Percentiles rank a stretch among this genome's conserved stretches.
These are phyloP conservation scores for Suillus brevipes DNA, from an alignment of 768 basidiomycete species.

Conservation along the genomic window DNA sequence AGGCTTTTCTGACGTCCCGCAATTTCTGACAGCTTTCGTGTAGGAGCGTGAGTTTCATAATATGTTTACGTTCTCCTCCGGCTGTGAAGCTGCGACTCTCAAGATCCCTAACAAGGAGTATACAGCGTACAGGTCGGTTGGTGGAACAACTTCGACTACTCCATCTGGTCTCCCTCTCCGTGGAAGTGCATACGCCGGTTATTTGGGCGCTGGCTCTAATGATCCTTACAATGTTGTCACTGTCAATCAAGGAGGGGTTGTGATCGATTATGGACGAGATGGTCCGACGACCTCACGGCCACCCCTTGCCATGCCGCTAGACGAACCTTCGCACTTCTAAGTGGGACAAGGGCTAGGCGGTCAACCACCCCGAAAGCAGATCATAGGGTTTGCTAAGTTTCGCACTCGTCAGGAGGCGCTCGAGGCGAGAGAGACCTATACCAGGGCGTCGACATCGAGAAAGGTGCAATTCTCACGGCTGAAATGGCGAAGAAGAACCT, in stretches of 20 bases:
- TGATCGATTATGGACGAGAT: slow-evolving; percentile 77
- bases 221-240: slow-evolving; percentile 86
- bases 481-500: slow-evolving; percentile 99
- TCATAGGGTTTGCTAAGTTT: slow-evolving; percentile 98
- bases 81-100: slow-evolving; percentile 96
- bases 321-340: slow-evolving; percentile 36
- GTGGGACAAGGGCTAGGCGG: slow-evolving; percentile 25
- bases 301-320: slow-evolving; percentile 33
- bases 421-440: slow-evolving; percentile 82
- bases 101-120: slow-evolving; percentile 96
- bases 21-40: slow-evolving; percentile 17
- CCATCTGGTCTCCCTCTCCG: slow-evolving; percentile 37
- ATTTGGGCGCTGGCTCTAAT: slow-evolving; percentile 53
- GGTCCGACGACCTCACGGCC: slow-evolving; percentile 74
- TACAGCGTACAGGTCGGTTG: slow-evolving; percentile 63
- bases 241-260: slow-evolving; percentile 78
- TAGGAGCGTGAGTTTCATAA: slow-evolving; percentile 99
- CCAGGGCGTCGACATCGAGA: slow-evolving; percentile 93
- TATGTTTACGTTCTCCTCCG: slow-evolving; percentile 95
- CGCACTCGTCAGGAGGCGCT: slow-evolving; percentile 83
- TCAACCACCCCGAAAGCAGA: slow-evolving; percentile 81
- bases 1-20: slow-evolving; percentile 8
- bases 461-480: slow-evolving; percentile 90
- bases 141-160: slow-evolving; percentile 28
- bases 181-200: slow-evolving; percentile 34